Evolutionary conservation across 805 yeast species (phyloP), one percentile per base, ranked within the genome.

Genomic region (Wickerhamomyces chambardii): DNA sequence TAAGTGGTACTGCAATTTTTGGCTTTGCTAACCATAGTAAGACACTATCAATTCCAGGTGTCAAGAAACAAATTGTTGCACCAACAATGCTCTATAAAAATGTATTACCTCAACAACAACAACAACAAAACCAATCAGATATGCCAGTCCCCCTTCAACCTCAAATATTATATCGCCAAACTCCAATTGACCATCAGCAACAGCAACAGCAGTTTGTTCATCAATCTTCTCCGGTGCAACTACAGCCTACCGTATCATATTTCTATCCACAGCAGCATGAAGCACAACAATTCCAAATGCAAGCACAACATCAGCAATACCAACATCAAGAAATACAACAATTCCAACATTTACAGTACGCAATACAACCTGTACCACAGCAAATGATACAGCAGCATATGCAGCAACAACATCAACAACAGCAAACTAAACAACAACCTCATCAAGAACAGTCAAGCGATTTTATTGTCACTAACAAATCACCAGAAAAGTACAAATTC

Each of bases 1-100:
- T 73, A 15, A 79, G 87, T 60, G 94, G 94, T 12, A 79, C 90
- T 4, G 90, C 84, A 3, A 82, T 83, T 19, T 83, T 83, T 55
- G 94, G 94, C 0, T 82, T 71, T 44, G 60, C 67, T 8, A 76
- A 74, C 31, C 89, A 82, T 51, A 68, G 68, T 39, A 71, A 73
- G 38, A 80, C 75, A 32, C 54, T 82, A 27, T 74, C 84, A 3
- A 68, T 82, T 31, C 70, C 77, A 6, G 82, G 81, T 11, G 35
- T 45, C 56, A 7, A 40, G 7, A 47, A 49, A 26, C 33, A 33
- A 30, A 31, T 29, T 30, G 56, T 47, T 28, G 40, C 44, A 4
- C 50, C 55, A 30, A 42, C 39, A n/a, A 47, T 45, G 21, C 28
- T 48, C 6, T 9, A 24, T 6, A 28, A 31, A 31, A 15, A 31